These are phyloP conservation scores for Geotrichum restrictum DNA, from an alignment of 1,139 yeast species.

Conservation along the genomic window DNA sequence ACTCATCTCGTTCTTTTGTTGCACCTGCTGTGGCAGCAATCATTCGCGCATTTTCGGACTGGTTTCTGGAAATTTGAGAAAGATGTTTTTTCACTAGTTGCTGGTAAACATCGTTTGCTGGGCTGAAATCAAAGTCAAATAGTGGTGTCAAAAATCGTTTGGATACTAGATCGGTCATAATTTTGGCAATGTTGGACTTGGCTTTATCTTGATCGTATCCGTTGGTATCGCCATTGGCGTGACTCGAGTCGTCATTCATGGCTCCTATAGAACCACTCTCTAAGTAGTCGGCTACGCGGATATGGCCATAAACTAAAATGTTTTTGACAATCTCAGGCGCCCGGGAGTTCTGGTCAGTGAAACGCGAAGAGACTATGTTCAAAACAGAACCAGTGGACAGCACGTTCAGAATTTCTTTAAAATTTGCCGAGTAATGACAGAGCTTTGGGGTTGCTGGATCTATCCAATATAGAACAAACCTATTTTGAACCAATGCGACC, in stretches of 20 bases:
- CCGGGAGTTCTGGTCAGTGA: slow-evolving; percentile 33
- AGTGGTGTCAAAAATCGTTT: slow-evolving; percentile 62
- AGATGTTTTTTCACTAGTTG: slow-evolving; percentile 28
- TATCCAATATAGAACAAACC: slow-evolving; percentile 42
- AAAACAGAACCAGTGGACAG: slow-evolving; percentile 78
- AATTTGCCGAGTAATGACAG: slow-evolving; percentile 58
- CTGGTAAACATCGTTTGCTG: slow-evolving; percentile 36
- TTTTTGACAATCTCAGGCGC: slow-evolving; percentile 73
- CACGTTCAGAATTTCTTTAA: slow-evolving; percentile 59
- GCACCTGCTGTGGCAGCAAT: slow-evolving; percentile 48
- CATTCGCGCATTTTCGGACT: slow-evolving; percentile 34
- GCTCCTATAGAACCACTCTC: slow-evolving; percentile 33
- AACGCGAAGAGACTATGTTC: slow-evolving; percentile 48
- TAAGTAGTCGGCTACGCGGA: slow-evolving; percentile 59
- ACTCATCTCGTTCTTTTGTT: slow-evolving; percentile 44
- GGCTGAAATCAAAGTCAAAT: slow-evolving; percentile 37
- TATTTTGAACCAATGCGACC: slow-evolving; percentile 41
- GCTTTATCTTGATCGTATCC: slow-evolving; percentile 32
- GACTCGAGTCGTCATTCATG: slow-evolving; percentile 29
- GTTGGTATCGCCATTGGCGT: slow-evolving; percentile 26
- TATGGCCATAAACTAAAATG: slow-evolving; percentile 58
- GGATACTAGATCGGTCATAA: slow-evolving; percentile 47
- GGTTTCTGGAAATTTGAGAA: slow-evolving; percentile 24
- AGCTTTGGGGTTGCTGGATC: slow-evolving; percentile 40
- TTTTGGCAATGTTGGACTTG: slow-evolving; percentile 31